A percentile compares a stretch with the other conserved stretches of the same genome.
These are phyloP conservation scores for Thyridium curvatum DNA, from an alignment of 2,329 filamentous ascomycete genomes.

Conservation along the genomic window DNA sequence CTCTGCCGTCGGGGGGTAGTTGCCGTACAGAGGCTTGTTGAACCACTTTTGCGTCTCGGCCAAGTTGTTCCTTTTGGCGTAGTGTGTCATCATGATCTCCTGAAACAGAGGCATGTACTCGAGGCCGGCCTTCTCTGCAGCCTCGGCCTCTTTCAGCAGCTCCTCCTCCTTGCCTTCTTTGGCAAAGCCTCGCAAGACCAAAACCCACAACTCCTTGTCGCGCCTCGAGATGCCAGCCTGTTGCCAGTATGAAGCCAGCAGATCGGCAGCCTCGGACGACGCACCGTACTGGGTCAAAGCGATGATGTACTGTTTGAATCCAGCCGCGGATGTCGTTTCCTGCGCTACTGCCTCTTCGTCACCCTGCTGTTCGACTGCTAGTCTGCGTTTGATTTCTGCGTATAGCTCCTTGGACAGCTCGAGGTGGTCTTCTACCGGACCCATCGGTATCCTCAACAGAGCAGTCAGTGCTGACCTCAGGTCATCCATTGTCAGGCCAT, in stretches of 20 bases:
- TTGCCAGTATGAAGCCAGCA: conserved; percentile 32
- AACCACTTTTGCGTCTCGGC: conserved; percentile 65
- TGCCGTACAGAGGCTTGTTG: conserved; percentile 39
- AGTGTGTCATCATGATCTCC: conserved; percentile 54
- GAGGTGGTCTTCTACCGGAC: conserved; percentile 37
- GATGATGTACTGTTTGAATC: conserved; percentile 37
- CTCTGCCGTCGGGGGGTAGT: conserved; percentile 30
- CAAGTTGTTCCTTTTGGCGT: conserved; percentile 49
- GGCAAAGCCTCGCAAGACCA: conserved; percentile 55
- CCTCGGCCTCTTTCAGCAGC: conserved; percentile 41
- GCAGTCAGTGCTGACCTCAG: conserved; percentile 35
- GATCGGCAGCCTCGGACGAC: conserved; percentile 43
- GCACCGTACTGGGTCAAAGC: conserved; percentile 49
- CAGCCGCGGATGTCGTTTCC: conserved; percentile 12
- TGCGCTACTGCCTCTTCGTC: conserved; percentile 10
- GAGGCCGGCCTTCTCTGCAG: conserved; percentile 33
- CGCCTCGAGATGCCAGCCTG: conserved; percentile 9
- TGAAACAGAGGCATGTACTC: conserved; percentile 40
- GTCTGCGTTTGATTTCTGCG: conserved; percentile 22
- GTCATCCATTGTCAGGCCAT: conserved; percentile 30
- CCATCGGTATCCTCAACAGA: conserved; percentile 29
- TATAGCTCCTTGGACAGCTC: conserved; percentile 40
- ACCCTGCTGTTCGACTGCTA: conserved; percentile 12
- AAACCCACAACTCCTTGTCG: conserved; percentile 34
- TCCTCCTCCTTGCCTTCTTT: conserved; percentile 51